Evolutionary conservation across 768 basidiomycete genomes (phyloP), one percentile per base, ranked within the genome.

Genomic region (Phanerochaete sordida): DNA sequence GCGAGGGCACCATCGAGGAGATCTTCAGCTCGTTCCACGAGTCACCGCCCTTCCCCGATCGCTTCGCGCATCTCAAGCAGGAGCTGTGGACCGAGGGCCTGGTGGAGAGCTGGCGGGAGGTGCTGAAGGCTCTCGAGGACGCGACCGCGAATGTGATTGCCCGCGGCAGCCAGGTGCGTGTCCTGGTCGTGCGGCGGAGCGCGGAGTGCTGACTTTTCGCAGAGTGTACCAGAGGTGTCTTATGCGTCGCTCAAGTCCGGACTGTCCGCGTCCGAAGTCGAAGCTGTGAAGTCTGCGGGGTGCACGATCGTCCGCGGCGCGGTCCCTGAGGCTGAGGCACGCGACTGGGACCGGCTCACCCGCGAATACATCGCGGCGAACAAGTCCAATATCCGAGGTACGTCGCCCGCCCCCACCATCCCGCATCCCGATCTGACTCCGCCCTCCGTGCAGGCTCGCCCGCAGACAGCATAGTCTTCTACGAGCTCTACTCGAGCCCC

Each of bases 401-500:
- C 0, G 66, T 70, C 48, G 7, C 5, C 7, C 33, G 44, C 33
- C 43, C 35, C 26, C 28, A 51, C 7, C 4, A 45, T 1, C 16
- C 44, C 53, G 28, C n/a, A 6, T 13, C 6, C 13, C 27, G 3
- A 48, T 19, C 7, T 48, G 47, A 24, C 9, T 24, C 6, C 23
- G 23, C 33, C 27, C 9, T 1, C 21, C 24, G 46, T 24, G 9
- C 66, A 88, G 88, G 90, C 6, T 88, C 84, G 63, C 90, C 90
- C 0, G 73, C 77, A 2, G 78, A 84, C 37, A 79, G 90, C 62
- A 83, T 87, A 51, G 87, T 91, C 70, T 87, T 83, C 7, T 91
- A 80, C 67, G 90, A 91, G 65, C 68, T 91, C 15, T 91, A 91
- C 76, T 87, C 90, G 72, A 81, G 84, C 3, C 76, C 74, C 45